Evolutionary conservation across 495 filamentous ascomycete genomes (phyloP).

Genomic region (Endocarpon pusillum): DNA sequence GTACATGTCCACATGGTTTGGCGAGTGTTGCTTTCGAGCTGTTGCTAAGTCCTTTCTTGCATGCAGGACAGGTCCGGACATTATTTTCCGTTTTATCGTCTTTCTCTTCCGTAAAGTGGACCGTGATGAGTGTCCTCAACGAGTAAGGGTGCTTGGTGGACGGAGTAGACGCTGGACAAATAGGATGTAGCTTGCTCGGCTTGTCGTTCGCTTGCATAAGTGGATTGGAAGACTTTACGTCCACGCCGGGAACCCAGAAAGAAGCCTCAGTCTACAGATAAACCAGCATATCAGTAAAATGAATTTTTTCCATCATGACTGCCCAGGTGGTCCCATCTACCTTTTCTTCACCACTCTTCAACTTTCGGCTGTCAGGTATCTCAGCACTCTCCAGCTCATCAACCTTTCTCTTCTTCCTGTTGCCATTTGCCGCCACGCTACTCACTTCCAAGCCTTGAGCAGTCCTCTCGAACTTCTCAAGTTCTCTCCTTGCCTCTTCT

Average conservation of each 20-base stretch:
- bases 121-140: slow-evolving; percentile 61
- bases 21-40: slow-evolving; percentile 71
- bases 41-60: slow-evolving; percentile 72
- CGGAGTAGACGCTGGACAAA: slow-evolving; percentile 63
- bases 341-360: slow-evolving; percentile 51
- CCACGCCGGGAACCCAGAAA: slow-evolving; percentile 89
- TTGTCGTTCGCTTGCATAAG: slow-evolving; percentile 36
- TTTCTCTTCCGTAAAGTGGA: slow-evolving; percentile 66
- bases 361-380: slow-evolving; percentile 49
- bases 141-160: slow-evolving; percentile 59
- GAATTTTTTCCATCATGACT: slow-evolving; percentile 40
- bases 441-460: slow-evolving; percentile 20
- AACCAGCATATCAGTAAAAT: slow-evolving; percentile 13
- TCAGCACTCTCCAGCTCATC: slow-evolving; percentile 76
- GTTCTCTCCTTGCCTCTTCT: slow-evolving; percentile 38
- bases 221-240: no score
- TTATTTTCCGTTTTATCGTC: slow-evolving; percentile 32
- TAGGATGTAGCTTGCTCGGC: slow-evolving; percentile 49
- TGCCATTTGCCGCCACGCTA: slow-evolving; percentile 43
- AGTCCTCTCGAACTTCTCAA: slow-evolving; percentile 47
- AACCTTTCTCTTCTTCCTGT: slow-evolving; percentile 29
- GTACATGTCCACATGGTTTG: slow-evolving; percentile 85
- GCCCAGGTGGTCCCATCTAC: slow-evolving; percentile 67
- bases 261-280: slow-evolving; percentile 22
- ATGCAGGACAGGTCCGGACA: slow-evolving; percentile 66